These are phyloP conservation scores for Arthrobotrys iridis DNA, from an alignment of 2,329 filamentous ascomycete genomes.

Conservation along the genomic window DNA sequence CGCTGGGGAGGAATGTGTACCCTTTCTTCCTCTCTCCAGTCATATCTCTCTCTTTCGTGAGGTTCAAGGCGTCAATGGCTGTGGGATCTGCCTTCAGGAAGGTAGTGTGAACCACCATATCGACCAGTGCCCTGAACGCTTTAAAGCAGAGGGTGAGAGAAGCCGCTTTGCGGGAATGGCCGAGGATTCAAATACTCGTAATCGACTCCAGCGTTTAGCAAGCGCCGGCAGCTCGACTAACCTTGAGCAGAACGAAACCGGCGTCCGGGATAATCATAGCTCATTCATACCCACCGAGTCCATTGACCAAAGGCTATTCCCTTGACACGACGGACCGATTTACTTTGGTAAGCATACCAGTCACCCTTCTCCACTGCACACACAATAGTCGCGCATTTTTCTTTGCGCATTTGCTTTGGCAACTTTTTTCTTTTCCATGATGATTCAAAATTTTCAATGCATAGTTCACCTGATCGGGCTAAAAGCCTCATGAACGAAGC, in stretches of 20 bases:
- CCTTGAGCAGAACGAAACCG: no score
- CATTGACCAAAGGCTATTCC: background rate
- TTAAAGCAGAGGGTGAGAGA: slow-evolving; percentile 9
- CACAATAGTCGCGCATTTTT: no score
- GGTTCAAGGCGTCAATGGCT: slow-evolving; percentile 17
- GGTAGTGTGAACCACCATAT: slow-evolving; percentile 19
- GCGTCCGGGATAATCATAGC: no score
- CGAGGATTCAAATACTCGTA: background rate
- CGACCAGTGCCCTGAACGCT: slow-evolving; percentile 44
- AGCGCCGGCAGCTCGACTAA: background rate
- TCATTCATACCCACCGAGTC: no score
- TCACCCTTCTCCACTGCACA: background rate
- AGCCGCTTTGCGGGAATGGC: slow-evolving; percentile 6
- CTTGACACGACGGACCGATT: background rate
- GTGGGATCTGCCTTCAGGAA: slow-evolving; percentile 32
- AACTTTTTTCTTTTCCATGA: slow-evolving; percentile 10
- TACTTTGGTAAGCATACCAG: background rate
- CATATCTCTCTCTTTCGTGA: slow-evolving; percentile 18
- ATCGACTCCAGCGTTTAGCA: background rate
- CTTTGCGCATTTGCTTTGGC: background rate
- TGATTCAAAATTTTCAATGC: slow-evolving; percentile 53
- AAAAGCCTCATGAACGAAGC: slow-evolving; percentile 46
- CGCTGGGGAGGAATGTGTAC: slow-evolving; percentile 37
- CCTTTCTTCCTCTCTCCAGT: slow-evolving; percentile 31
- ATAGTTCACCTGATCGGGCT: slow-evolving; percentile 54